Base-by-base conservation (phyloP, 257 asterid genomes). In the Gynochthodes officinalis region DNA sequence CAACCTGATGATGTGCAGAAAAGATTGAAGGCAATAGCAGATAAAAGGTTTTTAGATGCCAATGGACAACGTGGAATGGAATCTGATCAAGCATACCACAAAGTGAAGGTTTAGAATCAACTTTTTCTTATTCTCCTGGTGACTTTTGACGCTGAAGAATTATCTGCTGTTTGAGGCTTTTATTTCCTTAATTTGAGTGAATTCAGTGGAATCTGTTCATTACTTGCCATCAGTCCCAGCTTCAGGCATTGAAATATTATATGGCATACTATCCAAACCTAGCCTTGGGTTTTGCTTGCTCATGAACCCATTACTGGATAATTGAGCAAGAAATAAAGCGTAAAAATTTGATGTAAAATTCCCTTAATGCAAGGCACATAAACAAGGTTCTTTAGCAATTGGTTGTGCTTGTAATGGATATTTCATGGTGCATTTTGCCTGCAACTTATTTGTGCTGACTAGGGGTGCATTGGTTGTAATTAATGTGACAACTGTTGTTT, bases 1-100 rank as follows among this genome's bases (percentile, higher is more conserved):
- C 86, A 87, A 79, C 90, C 96, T 42, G 85, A 91, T 82, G 99
- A 95, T 35, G 87, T 90, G 78, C 99, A 90, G 82, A 88, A 89
- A 76, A 81, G 87, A 69, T 79, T 95, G 79, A 95, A 95, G 84
- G 71, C 67, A 78, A 77, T 89, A 80, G 94, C 99, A 53, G 99
- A 95, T 83, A 88, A 90, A 82, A 87, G 98, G 85, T 92, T 92
- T 76, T 68, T 78, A 75, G 97, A 89, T 76, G 73, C 89, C 66
- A 83, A 59, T 82, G 95, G 66, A 75, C 90, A 81, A 62, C 73
- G 71, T 75, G 79, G 84, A 63, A 62, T 70, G 49, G 80, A 82
- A 73, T 70, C 90, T 0, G 89, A 83, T 82, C 86, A 84, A 68
- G 60, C 67, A 42, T 73, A 75, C 86, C 86, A 66, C 66, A 80